Evolutionary conservation across 495 filamentous ascomycete genomes (phyloP).

Genomic region (Penicillium taxi): DNA sequence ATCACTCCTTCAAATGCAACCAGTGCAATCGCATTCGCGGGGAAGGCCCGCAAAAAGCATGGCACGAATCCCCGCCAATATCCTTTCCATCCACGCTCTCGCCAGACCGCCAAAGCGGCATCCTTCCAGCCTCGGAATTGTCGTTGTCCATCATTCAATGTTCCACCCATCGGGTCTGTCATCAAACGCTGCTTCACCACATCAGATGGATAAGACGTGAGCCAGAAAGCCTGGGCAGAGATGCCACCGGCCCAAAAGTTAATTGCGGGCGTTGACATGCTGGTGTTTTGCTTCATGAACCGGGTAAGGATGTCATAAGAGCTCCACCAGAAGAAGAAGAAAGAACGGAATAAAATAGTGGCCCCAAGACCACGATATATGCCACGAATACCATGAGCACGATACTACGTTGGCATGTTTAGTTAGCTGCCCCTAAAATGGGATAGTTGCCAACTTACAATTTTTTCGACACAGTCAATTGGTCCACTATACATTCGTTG

Average conservation of each 20-base stretch:
- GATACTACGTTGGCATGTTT: too few species aligned
- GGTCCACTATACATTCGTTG: constrained; percentile 77
- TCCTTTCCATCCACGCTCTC: constrained; percentile 63
- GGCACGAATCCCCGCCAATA: constrained; percentile 94
- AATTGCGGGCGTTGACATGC: constrained; percentile 66
- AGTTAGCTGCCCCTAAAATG: too few species aligned
- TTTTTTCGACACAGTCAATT: constrained; percentile 68
- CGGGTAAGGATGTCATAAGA: constrained; percentile 78
- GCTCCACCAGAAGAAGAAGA: constrained; percentile 98
- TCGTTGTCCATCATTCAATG: constrained; percentile 57
- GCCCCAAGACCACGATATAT: constrained; percentile 78
- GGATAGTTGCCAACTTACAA: constrained; percentile 44
- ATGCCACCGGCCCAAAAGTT: constrained; percentile 98
- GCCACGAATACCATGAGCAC: constrained; percentile 63
- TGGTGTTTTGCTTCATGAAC: constrained; percentile 55
- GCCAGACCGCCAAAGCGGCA: constrained; percentile 68
- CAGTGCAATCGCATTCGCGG: constrained; percentile 90
- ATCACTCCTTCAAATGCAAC: constrained; percentile 91
- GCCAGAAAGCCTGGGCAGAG: constrained; percentile 88
- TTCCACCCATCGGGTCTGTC: constrained; percentile 78
- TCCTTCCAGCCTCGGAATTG: constrained; percentile 70
- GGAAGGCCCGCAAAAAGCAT: constrained; percentile 89
- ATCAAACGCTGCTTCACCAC: constrained; percentile 98
- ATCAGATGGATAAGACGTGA: constrained; percentile 83
- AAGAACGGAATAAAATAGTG: constrained; percentile 80